phyloP scores from a whole-genome alignment of 2,329 filamentous ascomycete species.

The Epichloe hybrida region DNA sequence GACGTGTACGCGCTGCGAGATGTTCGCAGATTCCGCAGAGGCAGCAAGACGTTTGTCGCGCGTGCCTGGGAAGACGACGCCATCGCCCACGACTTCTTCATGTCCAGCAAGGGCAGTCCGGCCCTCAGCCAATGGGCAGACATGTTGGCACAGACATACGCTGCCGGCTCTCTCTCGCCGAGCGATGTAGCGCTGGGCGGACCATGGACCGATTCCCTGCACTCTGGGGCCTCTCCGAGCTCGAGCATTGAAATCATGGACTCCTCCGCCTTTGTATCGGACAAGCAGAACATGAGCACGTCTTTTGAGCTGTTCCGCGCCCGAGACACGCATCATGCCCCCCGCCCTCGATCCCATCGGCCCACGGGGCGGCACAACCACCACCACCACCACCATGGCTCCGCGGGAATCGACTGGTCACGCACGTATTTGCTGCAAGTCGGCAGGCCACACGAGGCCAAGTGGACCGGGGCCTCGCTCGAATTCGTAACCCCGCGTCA shows the following conservation, averaged over 20 bases:
- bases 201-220: too few species aligned
- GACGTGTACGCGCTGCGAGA: slow-evolving; percentile 10
- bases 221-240: too few species aligned
- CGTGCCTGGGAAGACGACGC: not conserved
- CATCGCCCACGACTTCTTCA: not conserved
- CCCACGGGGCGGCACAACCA: not conserved
- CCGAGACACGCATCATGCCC: not conserved
- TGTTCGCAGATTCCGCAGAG: slow-evolving; percentile 6
- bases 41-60: not conserved
- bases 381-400: not conserved
- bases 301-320: not conserved
- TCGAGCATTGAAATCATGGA: not conserved
- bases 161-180: not conserved
- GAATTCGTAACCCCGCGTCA: not conserved
- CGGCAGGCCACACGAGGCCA: not conserved
- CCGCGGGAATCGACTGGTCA: not conserved
- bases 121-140: not conserved
- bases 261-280: not conserved
- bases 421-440: not conserved
- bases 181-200: not conserved
- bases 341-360: not conserved
- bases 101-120: not conserved
- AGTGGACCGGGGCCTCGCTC: not conserved
- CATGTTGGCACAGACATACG: not conserved
- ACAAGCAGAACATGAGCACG: not conserved